phyloP scores from a whole-genome alignment of 1,139 yeast species.

The Eremothecium cymbalariae region DNA sequence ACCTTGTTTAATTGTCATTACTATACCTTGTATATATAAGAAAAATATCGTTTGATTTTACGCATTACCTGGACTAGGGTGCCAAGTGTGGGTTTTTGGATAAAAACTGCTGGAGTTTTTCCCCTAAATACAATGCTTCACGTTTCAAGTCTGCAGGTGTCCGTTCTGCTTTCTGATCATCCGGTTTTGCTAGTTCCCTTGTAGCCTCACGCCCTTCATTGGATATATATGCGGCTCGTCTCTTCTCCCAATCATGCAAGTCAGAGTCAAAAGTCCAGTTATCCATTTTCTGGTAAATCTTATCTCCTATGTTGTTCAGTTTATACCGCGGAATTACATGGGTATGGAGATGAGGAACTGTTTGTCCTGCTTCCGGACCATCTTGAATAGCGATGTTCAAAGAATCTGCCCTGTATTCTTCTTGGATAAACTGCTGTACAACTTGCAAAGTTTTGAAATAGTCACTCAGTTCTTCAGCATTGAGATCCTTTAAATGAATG shows the following conservation, averaged over 20 bases:
- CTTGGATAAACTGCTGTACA: conserved; percentile 56
- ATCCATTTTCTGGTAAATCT: conserved; percentile 57
- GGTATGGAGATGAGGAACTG: conserved; percentile 88
- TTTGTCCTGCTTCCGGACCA: conserved; percentile 92
- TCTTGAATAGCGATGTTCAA: conserved; percentile 88
- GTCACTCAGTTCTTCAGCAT: conserved; percentile 65
- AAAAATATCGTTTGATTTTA: no score
- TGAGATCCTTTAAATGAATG: conserved; percentile 56
- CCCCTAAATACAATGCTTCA: conserved; percentile 49
- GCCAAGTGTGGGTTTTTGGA: conserved; percentile 3
- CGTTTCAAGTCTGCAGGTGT: conserved; percentile 50
- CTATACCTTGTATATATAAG: no score
- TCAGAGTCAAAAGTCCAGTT: conserved; percentile 39
- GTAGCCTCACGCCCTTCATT: conserved; percentile 26
- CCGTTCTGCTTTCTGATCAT: conserved; percentile 48
- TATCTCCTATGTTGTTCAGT: conserved; percentile 61
- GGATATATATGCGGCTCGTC: conserved; percentile 20
- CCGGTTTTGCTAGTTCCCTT: conserved; percentile 38
- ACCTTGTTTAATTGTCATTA: no score
- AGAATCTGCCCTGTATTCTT: conserved; percentile 66
- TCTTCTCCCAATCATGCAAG: conserved; percentile 31
- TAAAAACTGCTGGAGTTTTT: conserved; percentile 6
- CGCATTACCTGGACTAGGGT: no score
- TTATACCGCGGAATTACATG: conserved; percentile 79
- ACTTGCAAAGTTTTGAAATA: conserved; percentile 70